A percentile compares a stretch with the other conserved stretches of the same genome.
Conservation (phyloP, 176 grass and related monocot species). For the Cocos nucifera region DNA sequence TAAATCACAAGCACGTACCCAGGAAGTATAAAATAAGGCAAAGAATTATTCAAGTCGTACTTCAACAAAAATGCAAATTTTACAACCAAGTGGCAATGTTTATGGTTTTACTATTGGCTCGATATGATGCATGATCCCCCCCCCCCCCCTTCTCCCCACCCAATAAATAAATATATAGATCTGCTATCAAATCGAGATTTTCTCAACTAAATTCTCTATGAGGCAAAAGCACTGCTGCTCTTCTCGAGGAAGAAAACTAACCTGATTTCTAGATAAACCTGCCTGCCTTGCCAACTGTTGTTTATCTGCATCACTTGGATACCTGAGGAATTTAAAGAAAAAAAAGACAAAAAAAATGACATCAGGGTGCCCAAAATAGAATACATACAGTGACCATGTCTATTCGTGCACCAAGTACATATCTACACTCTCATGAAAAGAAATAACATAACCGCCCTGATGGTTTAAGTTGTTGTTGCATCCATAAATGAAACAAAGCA, state of each 20-base stretch:
- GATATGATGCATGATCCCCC: no score
- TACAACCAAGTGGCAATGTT: no score
- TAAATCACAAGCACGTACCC: no score
- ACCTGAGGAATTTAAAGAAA: conserved; percentile 47
- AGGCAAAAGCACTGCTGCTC: neutral
- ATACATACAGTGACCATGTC: neutral
- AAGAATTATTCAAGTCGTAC: no score
- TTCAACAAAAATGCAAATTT: no score
- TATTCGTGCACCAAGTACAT: neutral
- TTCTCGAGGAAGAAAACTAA: conserved; percentile 24
- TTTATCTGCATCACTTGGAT: conserved; percentile 99
- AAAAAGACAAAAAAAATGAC: conserved; percentile 3
- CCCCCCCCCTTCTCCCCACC: no score
- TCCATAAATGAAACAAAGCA: conserved; percentile 20
- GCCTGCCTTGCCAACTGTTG: conserved; percentile 95
- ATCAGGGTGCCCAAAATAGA: conserved; percentile 6
- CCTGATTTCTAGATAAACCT: conserved; percentile 96
- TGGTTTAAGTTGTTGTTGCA: neutral
- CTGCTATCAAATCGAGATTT: neutral
- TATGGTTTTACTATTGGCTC: no score
- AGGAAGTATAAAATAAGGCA: no score
- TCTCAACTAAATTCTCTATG: neutral
- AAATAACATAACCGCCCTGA: neutral
- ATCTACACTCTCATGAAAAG: no score
- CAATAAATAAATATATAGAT: no score